Percentiles rank a stretch among this genome's conserved stretches.
Evolutionary conservation across 768 basidiomycete genomes (phyloP).

Genomic region (Wakefieldia striispora): DNA sequence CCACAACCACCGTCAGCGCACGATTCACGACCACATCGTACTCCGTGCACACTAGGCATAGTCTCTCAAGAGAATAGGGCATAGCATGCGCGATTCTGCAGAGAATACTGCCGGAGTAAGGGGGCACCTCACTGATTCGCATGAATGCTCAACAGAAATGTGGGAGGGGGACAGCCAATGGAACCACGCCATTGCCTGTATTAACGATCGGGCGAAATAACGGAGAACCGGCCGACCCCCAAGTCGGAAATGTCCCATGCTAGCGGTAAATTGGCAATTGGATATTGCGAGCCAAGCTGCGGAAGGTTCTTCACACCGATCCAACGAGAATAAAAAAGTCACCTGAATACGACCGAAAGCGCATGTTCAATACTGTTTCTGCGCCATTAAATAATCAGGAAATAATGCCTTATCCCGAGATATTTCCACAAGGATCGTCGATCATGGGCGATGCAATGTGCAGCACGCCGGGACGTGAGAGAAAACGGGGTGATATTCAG

Average conservation of each 20-base stretch:
- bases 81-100: too few species aligned
- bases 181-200: background rate
- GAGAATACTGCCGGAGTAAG: background rate
- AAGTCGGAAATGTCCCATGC: slow-evolving; percentile 2
- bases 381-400: slow-evolving; percentile 12
- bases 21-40: too few species aligned
- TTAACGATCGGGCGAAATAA: slow-evolving; percentile 2
- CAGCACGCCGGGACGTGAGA: slow-evolving; percentile 20
- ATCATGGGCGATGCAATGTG: slow-evolving; percentile 11
- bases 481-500: slow-evolving; percentile 9
- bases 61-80: too few species aligned
- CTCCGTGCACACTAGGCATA: too few species aligned
- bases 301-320: slow-evolving; percentile 7
- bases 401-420: slow-evolving; percentile 23
- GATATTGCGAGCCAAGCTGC: background rate
- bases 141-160: background rate
- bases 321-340: slow-evolving; percentile 5
- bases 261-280: slow-evolving; percentile 11
- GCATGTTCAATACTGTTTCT: slow-evolving; percentile 18
- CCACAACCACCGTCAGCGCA: too few species aligned
- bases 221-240: background rate
- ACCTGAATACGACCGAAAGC: slow-evolving; percentile 9
- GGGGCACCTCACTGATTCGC: background rate
- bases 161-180: background rate
- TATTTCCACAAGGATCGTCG: slow-evolving; percentile 5